phyloP scores from a whole-genome alignment of 2,329 filamentous ascomycete species.

The Zymoseptoria brevis region DNA sequence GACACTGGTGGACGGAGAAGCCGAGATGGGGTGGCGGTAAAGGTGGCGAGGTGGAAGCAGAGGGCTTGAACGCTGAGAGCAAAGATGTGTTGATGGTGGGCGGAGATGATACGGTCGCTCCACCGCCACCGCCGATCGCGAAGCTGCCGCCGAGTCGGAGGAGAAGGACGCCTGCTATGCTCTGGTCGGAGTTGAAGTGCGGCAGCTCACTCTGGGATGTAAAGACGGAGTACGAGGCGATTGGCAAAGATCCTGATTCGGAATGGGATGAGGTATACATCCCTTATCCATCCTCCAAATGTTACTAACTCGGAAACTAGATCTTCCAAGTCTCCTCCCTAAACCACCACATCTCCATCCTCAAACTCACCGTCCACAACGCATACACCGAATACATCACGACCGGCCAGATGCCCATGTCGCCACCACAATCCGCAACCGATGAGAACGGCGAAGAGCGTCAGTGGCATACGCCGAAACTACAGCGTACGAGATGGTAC shows the following conservation, averaged over 20 bases:
- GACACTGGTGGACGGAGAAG: slow-evolving; percentile 53
- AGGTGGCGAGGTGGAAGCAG: slow-evolving; percentile 36
- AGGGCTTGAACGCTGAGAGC: slow-evolving; percentile 18
- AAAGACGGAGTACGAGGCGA: slow-evolving; percentile 47
- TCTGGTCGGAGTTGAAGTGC: slow-evolving; percentile 46
- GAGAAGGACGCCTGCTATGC: slow-evolving; percentile 40
- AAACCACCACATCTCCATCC: slow-evolving; percentile 54
- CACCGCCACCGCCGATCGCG: slow-evolving; percentile 3
- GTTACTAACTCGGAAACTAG: slow-evolving; percentile 29
- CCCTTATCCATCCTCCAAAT: background rate
- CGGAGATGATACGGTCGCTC: slow-evolving; percentile 8
- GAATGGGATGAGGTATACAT: slow-evolving; percentile 41
- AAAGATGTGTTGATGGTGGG: slow-evolving; percentile 17
- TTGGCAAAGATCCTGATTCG: slow-evolving; percentile 42
- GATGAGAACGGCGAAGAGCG: background rate
- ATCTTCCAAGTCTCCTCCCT: slow-evolving; percentile 55
- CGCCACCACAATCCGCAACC: slow-evolving; percentile 24
- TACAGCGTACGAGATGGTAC: slow-evolving; percentile 52
- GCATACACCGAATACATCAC: slow-evolving; percentile 50
- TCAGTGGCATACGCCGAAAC: slow-evolving; percentile 45
- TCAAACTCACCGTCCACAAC: slow-evolving; percentile 50
- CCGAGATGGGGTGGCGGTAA: slow-evolving; percentile 50
- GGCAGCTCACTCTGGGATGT: slow-evolving; percentile 49
- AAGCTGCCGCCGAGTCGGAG: slow-evolving; percentile 10
- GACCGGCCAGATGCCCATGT: slow-evolving; percentile 32